phyloP scores from a whole-genome alignment of 169 alveolate genomes.

The Haemoproteus tartakovskyi region DNA sequence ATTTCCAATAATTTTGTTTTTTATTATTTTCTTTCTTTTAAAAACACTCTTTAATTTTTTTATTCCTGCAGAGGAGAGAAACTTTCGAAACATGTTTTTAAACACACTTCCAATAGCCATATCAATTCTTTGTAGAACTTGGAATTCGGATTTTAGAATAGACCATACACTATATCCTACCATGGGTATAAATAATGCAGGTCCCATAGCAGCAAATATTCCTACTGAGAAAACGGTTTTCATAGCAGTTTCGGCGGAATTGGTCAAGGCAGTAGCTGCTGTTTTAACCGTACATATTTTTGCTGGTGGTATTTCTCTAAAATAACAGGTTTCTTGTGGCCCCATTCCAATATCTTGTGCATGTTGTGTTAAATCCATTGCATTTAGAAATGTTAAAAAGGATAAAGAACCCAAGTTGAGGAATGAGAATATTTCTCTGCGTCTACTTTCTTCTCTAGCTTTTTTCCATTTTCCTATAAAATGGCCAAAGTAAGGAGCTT shows the following conservation, averaged over 20 bases:
- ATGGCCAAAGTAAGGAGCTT: slow-evolving; percentile 82
- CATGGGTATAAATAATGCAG: slow-evolving; percentile 78
- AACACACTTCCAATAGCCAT: slow-evolving; percentile 72
- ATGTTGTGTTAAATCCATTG: slow-evolving; percentile 79
- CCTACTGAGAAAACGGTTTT: slow-evolving; percentile 77
- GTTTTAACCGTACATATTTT: slow-evolving; percentile 68
- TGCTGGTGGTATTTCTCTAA: slow-evolving; percentile 70
- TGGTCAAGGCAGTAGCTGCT: slow-evolving; percentile 44
- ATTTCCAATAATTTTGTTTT: slow-evolving; percentile 48
- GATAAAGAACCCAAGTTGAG: slow-evolving; percentile 79
- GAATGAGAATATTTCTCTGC: slow-evolving; percentile 68
- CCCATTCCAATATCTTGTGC: slow-evolving; percentile 77
- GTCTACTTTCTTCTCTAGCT: slow-evolving; percentile 69
- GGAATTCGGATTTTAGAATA: slow-evolving; percentile 75
- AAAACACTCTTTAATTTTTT: slow-evolving; percentile 68
- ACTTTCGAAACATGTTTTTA: slow-evolving; percentile 73
- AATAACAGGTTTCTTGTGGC: slow-evolving; percentile 73
- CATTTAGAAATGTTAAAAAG: slow-evolving; percentile 71
- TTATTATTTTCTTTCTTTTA: slow-evolving; percentile 62
- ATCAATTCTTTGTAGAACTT: slow-evolving; percentile 75
- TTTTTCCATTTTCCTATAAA: slow-evolving; percentile 75
- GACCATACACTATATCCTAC: slow-evolving; percentile 76
- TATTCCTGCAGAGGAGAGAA: slow-evolving; percentile 63
- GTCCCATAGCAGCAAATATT: slow-evolving; percentile 76
- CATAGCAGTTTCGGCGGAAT: slow-evolving; percentile 68